These are phyloP conservation scores for Shiraia sp. DNA, from an alignment of 2,329 filamentous ascomycete genomes.

Conservation along the genomic window DNA sequence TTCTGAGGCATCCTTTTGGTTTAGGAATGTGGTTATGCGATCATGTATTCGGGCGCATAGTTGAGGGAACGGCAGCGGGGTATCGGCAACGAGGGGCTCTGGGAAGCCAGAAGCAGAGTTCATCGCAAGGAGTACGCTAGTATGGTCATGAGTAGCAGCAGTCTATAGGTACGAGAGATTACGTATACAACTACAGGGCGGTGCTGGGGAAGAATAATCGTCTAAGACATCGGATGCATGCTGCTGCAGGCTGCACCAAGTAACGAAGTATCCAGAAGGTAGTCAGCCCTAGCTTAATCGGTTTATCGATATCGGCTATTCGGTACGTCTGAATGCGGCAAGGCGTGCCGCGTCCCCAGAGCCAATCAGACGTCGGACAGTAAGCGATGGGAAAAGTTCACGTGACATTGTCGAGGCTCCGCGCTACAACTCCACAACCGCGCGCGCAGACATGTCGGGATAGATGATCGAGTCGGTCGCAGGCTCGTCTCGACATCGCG, in stretches of 20 bases:
- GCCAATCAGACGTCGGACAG: slow-evolving; percentile 19
- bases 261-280: slow-evolving; percentile 15
- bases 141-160: slow-evolving; percentile 39
- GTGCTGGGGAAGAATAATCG: slow-evolving; percentile 9
- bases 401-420: no score
- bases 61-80: slow-evolving; percentile 52
- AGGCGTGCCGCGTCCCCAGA: slow-evolving; percentile 11
- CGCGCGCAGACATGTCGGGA: background rate
- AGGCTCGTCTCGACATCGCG: slow-evolving; percentile 13
- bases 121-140: slow-evolving; percentile 42
- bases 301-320: slow-evolving; percentile 25
- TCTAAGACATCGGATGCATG: slow-evolving; percentile 29
- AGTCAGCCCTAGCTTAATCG: slow-evolving; percentile 14
- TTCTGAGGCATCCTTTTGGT: slow-evolving; percentile 59
- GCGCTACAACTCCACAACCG: slow-evolving; percentile 7
- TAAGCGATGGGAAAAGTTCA: slow-evolving; percentile 14
- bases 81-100: slow-evolving; percentile 44
- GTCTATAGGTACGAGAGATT: slow-evolving; percentile 16
- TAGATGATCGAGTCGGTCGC: background rate
- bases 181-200: slow-evolving; percentile 20
- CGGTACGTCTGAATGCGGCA: slow-evolving; percentile 17
- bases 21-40: slow-evolving; percentile 69
- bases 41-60: slow-evolving; percentile 58
- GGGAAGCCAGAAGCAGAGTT: slow-evolving; percentile 32
- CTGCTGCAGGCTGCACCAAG: slow-evolving; percentile 1